These are phyloP conservation scores for Lachancea kluyveri DNA, from an alignment of 805 yeast genomes.

Conservation along the genomic window DNA sequence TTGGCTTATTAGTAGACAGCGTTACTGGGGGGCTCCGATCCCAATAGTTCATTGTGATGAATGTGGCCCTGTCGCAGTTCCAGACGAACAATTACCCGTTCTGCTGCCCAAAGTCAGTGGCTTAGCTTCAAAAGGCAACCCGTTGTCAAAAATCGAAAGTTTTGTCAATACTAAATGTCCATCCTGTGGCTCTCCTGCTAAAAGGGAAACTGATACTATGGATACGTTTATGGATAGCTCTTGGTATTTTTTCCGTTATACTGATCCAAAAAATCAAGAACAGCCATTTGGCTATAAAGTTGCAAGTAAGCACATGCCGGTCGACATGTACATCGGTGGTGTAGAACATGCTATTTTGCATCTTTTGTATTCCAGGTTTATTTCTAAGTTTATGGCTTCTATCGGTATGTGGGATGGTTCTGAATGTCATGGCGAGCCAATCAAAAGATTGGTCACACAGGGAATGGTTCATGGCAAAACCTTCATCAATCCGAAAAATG, in stretches of 20 bases:
- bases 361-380: conserved; percentile 76
- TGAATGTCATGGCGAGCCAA: conserved; percentile 65
- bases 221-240: conserved; percentile 98
- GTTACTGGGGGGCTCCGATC: conserved; percentile 99
- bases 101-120: conserved; percentile 55
- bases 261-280: conserved; percentile 59
- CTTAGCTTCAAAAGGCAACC: conserved; percentile 51
- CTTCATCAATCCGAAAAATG: conserved; percentile 60
- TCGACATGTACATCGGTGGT: conserved; percentile 90
- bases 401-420: conserved; percentile 66
- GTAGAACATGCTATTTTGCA: conserved; percentile 96
- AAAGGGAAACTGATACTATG: conserved; percentile 95
- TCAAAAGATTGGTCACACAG: conserved; percentile 74
- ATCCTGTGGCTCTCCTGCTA: conserved; percentile 63
- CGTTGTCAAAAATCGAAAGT: conserved; percentile 58
- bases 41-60: conserved; percentile 82
- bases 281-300: conserved; percentile 47
- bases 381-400: conserved; percentile 69
- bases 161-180: conserved; percentile 80
- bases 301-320: conserved; percentile 61
- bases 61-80: conserved; percentile 93
- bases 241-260: conserved; percentile 87
- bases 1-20: conserved; percentile 91
- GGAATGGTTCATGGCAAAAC: conserved; percentile 99
- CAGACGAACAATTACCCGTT: conserved; percentile 82